Percentiles rank a stretch among this genome's conserved stretches.
These are phyloP conservation scores for Clavariopsis aquatica DNA, from an alignment of 495 filamentous ascomycete species.

Conservation along the genomic window DNA sequence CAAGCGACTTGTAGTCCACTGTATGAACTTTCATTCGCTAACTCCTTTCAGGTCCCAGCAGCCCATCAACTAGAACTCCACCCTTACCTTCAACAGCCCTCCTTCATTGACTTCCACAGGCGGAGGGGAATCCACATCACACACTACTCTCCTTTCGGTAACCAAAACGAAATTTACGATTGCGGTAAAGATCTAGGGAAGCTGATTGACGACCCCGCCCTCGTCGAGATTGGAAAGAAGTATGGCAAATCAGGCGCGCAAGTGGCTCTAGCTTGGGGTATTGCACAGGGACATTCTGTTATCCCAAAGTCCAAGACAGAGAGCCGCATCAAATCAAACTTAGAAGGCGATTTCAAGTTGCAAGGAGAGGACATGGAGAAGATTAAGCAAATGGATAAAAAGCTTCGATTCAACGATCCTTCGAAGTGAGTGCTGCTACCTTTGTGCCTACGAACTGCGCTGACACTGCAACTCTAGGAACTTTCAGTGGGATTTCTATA, in stretches of 20 bases:
- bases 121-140: slow-evolving; percentile 48
- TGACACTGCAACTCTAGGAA: slow-evolving; percentile 10
- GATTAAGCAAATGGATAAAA: slow-evolving; percentile 49
- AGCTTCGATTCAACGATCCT: slow-evolving; percentile 62
- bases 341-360: slow-evolving; percentile 46
- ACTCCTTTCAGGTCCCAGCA: slow-evolving; percentile 67
- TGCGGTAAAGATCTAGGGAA: slow-evolving; percentile 42
- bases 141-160: slow-evolving; percentile 48
- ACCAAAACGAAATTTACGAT: slow-evolving; percentile 45
- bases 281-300: slow-evolving; percentile 46
- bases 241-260: slow-evolving; percentile 48
- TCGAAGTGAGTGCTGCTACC: slow-evolving; percentile 36
- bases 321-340: slow-evolving; percentile 44
- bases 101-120: slow-evolving; percentile 68
- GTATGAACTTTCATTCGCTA: slow-evolving; percentile 59
- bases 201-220: slow-evolving; percentile 46
- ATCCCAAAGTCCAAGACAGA: slow-evolving; percentile 48
- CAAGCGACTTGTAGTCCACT: slow-evolving; percentile 62
- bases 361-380: slow-evolving; percentile 55
- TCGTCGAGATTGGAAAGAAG: slow-evolving; percentile 63
- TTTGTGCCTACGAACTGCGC: neutral
- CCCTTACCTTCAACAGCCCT: slow-evolving; percentile 53
- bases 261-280: slow-evolving; percentile 47
- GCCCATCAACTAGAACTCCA: slow-evolving; percentile 82
- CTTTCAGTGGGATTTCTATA: slow-evolving; percentile 63